A percentile compares a stretch with the other conserved stretches of the same genome.
Conservation (phyloP, 2,329 filamentous ascomycete species). For the Davidsoniella neocaledoniae region DNA sequence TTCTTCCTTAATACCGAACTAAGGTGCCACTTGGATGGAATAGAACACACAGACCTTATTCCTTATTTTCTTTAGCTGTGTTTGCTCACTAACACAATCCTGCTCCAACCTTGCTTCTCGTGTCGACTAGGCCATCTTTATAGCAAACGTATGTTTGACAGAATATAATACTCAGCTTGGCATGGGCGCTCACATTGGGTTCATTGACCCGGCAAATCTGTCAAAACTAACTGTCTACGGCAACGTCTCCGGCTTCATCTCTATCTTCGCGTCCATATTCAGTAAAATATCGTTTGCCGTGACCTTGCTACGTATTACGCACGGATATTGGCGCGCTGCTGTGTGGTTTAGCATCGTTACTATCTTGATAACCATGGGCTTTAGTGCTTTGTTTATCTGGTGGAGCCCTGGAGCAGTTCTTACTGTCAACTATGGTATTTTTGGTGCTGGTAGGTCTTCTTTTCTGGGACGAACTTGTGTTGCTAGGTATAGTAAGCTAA, state of each 20-base stretch:
- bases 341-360: conserved; percentile 17
- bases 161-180: conserved; percentile 10
- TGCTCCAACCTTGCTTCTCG: neutral
- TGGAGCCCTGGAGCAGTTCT: conserved; percentile 5
- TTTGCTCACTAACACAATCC: neutral
- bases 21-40: neutral
- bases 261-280: conserved; percentile 17
- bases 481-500: too few relatives aligned
- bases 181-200: conserved; percentile 14
- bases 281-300: conserved; percentile 20
- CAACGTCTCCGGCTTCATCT: conserved; percentile 15
- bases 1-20: too few relatives aligned
- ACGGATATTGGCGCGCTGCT: conserved; percentile 12
- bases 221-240: conserved; percentile 9
- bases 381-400: conserved; percentile 15
- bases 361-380: conserved; percentile 16
- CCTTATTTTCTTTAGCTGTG: too few relatives aligned
- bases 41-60: neutral
- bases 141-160: conserved; percentile 10
- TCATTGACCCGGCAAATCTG: conserved; percentile 2
- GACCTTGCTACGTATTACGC: conserved; percentile 17
- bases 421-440: conserved; percentile 13
- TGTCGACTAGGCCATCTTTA: conserved; percentile 10
- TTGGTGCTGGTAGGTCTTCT: conserved; percentile 11
- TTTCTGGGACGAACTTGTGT: neutral